A percentile compares a stretch with the other conserved stretches of the same genome.
Evolutionary conservation across 306 rosid genomes (phyloP).

Genomic region (Phaseolus lunatus): DNA sequence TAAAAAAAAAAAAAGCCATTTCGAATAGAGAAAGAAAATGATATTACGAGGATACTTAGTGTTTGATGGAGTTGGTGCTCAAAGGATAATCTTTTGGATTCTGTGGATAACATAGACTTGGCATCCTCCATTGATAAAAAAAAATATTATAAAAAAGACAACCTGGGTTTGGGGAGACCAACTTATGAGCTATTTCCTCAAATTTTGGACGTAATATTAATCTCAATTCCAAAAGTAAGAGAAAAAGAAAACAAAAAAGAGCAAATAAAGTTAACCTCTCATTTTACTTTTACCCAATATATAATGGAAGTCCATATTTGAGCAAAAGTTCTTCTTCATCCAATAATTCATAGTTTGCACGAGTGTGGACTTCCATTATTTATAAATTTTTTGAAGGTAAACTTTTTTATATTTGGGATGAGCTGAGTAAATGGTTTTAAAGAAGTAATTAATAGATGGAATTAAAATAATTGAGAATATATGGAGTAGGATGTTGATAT

Average conservation of each 20-base stretch:
- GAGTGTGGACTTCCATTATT: no score
- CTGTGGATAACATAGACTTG: constrained; percentile 42
- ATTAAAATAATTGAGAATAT: no score
- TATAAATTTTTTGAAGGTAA: no score
- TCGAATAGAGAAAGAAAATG: background rate
- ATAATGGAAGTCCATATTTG: no score
- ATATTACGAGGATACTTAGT: constrained; percentile 41
- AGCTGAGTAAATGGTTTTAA: no score
- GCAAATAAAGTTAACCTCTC: no score
- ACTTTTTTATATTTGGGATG: no score
- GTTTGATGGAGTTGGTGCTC: constrained; percentile 44
- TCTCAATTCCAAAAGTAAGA: background rate
- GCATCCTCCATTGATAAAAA: constrained; percentile 33
- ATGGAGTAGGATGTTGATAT: no score
- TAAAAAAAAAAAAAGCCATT: constrained; percentile 7
- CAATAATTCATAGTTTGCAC: no score
- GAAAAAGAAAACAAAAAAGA: background rate
- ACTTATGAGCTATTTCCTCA: background rate
- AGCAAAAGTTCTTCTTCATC: no score
- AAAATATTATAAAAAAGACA: background rate
- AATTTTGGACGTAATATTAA: background rate
- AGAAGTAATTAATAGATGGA: no score
- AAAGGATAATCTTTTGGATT: constrained; percentile 53
- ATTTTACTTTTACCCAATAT: no score
- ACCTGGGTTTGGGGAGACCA: background rate